Conservation (phyloP, 768 basidiomycete genomes). For the Suillus spraguei region DNA sequence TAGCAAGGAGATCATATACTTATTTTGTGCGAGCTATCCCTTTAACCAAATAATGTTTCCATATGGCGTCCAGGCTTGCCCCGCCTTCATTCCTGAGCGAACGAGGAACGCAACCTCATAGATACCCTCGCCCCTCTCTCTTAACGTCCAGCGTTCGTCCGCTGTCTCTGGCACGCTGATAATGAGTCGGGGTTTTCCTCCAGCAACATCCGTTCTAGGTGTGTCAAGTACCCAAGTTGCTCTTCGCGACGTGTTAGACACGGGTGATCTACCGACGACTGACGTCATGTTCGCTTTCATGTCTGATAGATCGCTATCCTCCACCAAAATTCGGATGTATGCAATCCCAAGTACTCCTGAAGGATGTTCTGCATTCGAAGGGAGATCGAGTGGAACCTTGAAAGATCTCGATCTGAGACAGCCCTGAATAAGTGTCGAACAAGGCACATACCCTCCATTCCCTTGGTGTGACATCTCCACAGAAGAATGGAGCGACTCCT, state of each 20-base stretch:
- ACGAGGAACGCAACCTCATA: conserved; percentile 59
- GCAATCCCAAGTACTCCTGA: conserved; percentile 53
- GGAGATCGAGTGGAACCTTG: conserved; percentile 54
- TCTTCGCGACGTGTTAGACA: conserved; percentile 25
- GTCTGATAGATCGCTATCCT: conserved; percentile 28
- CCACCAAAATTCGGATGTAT: conserved; percentile 47
- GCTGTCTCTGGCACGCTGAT: conserved; percentile 38
- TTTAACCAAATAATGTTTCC: conserved; percentile 47
- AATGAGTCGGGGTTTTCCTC: conserved; percentile 33
- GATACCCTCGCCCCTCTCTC: conserved; percentile 38
- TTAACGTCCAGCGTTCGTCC: conserved; percentile 37
- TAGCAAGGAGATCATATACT: not conserved
- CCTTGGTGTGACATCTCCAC: conserved; percentile 70
- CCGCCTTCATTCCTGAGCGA: conserved; percentile 30
- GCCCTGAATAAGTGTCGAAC: conserved; percentile 1
- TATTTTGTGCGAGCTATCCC: not conserved
- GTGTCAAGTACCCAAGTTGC: conserved; percentile 48
- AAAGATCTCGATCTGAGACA: not conserved
- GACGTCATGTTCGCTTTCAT: conserved; percentile 45
- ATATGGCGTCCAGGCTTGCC: conserved; percentile 37
- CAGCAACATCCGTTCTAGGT: conserved; percentile 21
- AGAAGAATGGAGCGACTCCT: conserved; percentile 66
- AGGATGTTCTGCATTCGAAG: conserved; percentile 51
- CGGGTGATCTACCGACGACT: conserved; percentile 47
- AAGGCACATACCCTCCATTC: conserved; percentile 49